Evolutionary conservation across 2,329 filamentous ascomycete species (phyloP), one percentile per base, ranked within the genome.

Genomic region (Beauveria brongniartii): DNA sequence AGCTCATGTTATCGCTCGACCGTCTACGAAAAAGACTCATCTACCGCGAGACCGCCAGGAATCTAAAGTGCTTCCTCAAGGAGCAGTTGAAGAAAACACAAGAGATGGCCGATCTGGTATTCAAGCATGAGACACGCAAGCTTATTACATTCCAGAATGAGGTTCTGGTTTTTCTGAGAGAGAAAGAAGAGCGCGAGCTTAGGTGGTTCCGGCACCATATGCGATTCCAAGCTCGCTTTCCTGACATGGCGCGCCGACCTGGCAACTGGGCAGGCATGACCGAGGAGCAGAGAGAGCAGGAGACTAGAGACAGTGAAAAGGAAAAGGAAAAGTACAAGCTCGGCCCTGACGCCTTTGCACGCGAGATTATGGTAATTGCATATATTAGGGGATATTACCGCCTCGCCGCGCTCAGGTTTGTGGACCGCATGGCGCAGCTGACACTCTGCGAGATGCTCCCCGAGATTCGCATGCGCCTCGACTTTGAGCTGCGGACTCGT

Each of bases 351-450:
- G 75, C 78, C 0, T 91, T 84, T 65, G 69, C 76, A 1, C 71
- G 74, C 0, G 88, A 91, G 67, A 71, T 92, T 0, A 76, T 80
- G 9, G 82, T 88, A 0, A 81, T 88, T 0, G 79, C 85, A 0
- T 84, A 84, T 4, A 79, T 90, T 50, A 77, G 86, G 0, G 87
- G 82, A 0, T 92, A 91, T 70, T 92, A 92, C 68, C 78, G 83
- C 52, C 81, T 87, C 5, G 87, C 89, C 0, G 81, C 84, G 0
- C 74, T 79, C 40, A 81, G 88, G 1, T 88, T 91, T 66, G 78
- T 84, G 0, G 88, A 92, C 60, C 70, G 73, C 2, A 74, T 78
- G 7, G 73, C 77, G 1, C 74, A 82, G 26, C 74, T 78, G 53
- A 71, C 82, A 59, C 75, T 78, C 12, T 79, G 78, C 10, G 77